Evolutionary conservation across 2,329 filamentous ascomycete genomes (phyloP), one percentile per base, ranked within the genome.

Genomic region (Pseudomassariella vexata): DNA sequence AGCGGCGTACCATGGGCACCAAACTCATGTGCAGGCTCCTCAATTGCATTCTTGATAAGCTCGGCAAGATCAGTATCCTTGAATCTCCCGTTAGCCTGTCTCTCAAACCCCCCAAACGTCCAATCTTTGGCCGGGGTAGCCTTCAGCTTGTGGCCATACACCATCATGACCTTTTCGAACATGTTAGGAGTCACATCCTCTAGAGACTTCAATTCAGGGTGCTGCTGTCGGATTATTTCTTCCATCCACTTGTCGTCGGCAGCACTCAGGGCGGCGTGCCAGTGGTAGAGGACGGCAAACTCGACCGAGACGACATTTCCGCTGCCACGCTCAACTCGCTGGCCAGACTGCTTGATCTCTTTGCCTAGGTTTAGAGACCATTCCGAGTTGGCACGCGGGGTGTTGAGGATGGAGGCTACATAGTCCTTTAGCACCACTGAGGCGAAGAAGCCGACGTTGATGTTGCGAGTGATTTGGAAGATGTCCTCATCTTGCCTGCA

Each of bases 51-150:
- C 45, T 89, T 82, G 24, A 90, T 76, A 38, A 85, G 82, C 15
- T 78, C 63, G 5, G 86, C 84, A 1, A 94, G 73, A 4, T 85
- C 82, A 32, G 88, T 80, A 35, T 94, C 87, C 20, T 70, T 65
- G 52, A 87, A 82, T n/a, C 60, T 75, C 5, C 85, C 85, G 35
- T 87, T 71, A 0, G 64, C 51, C 4, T 76, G 71, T 24, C 85
- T 74, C 51, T 76, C 54, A 41, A 88, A 73, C 3, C 72, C 68
- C 8, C 72, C 76, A 48, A 94, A 90, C 0, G 65, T 66, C 22
- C 87, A 76, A 50, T 85, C 65, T 16, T 15, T 34, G 19, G 24
- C n/a, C 5, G 26, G n/a, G 6, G 32, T 34, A 3, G 18, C 19
- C 20, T 12, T 29, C 9, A 34, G 24, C 18, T 29, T 28, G 19